phyloP scores from a whole-genome alignment of 805 yeast species.

The Ogataea saltuana region DNA sequence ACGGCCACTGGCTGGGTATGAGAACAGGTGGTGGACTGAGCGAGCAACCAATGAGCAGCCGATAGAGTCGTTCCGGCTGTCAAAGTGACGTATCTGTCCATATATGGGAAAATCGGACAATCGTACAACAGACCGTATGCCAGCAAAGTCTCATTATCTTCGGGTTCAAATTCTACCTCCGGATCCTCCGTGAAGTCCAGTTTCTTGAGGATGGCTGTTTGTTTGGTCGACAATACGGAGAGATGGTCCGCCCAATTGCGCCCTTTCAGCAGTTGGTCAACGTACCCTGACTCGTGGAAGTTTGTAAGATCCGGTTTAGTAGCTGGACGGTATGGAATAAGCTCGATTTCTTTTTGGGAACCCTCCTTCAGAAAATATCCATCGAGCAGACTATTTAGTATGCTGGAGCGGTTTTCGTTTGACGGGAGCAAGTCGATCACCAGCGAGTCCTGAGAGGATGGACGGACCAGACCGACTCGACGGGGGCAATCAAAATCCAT shows the following conservation, averaged over 20 bases:
- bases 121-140: slow-evolving; percentile 57
- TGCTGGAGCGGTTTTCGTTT: slow-evolving; percentile 50
- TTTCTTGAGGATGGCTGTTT: slow-evolving; percentile 10
- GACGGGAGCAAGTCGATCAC: slow-evolving; percentile 50
- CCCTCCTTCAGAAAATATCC: slow-evolving; percentile 40
- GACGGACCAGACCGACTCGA: slow-evolving; percentile 17
- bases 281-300: slow-evolving; percentile 51
- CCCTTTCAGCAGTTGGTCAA: slow-evolving; percentile 40
- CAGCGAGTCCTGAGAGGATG: slow-evolving; percentile 12
- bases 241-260: slow-evolving; percentile 24
- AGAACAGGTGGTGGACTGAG: slow-evolving; percentile 6
- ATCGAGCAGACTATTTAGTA: slow-evolving; percentile 42
- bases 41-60: slow-evolving; percentile 42
- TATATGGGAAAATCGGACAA: slow-evolving; percentile 60
- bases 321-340: slow-evolving; percentile 33
- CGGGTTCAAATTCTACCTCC: slow-evolving; percentile 8
- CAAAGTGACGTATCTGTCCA: slow-evolving; percentile 49
- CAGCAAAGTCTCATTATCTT: slow-evolving; percentile 25
- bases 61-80: slow-evolving; percentile 60
- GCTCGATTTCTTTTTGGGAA: slow-evolving; percentile 12
- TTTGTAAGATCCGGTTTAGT: slow-evolving; percentile 40
- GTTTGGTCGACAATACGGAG: slow-evolving; percentile 18
- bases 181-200: neutral
- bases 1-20: slow-evolving; percentile 43
- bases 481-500: too few species aligned